Evolutionary conservation across 108 stramenopile species (phyloP).

Genomic region (Pseudonitzschia delicatissima): DNA sequence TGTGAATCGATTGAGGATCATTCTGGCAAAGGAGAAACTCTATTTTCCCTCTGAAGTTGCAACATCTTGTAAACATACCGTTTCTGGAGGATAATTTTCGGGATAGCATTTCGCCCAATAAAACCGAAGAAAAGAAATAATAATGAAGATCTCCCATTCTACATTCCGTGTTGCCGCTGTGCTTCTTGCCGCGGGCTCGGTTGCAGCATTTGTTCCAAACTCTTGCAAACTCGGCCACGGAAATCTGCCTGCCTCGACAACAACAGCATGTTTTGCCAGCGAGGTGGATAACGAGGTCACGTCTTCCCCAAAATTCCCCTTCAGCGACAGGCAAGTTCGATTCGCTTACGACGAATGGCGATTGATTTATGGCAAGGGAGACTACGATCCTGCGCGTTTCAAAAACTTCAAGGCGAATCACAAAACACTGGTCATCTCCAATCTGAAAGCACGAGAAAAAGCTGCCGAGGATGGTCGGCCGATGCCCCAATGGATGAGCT

Average conservation of each 20-base stretch:
- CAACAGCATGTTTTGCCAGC: background rate
- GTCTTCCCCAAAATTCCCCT: constrained; percentile 33
- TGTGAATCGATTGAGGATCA: too few relatives aligned
- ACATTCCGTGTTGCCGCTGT: background rate
- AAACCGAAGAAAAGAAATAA: too few relatives aligned
- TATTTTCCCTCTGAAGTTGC: too few relatives aligned
- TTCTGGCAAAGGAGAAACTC: too few relatives aligned
- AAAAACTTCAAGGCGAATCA: constrained; percentile 68
- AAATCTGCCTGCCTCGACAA: background rate
- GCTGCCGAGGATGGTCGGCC: constrained; percentile 46
- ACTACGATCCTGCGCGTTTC: constrained; percentile 44
- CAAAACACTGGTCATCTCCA: constrained; percentile 68
- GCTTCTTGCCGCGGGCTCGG: background rate
- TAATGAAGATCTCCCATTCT: background rate
- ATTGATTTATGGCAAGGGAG: constrained; percentile 52
- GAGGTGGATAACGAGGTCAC: background rate
- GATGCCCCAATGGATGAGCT: constrained; percentile 44
- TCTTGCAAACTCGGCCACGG: background rate
- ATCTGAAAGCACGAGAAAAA: constrained; percentile 67
- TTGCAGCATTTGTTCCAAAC: constrained; percentile 2
- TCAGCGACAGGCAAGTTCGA: constrained; percentile 63
- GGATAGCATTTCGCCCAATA: too few relatives aligned
- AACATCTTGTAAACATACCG: too few relatives aligned
- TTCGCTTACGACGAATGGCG: constrained; percentile 84
- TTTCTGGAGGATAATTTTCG: too few relatives aligned